Base-by-base conservation (phyloP, 495 filamentous ascomycete species). In the Neurospora terricola region DNA sequence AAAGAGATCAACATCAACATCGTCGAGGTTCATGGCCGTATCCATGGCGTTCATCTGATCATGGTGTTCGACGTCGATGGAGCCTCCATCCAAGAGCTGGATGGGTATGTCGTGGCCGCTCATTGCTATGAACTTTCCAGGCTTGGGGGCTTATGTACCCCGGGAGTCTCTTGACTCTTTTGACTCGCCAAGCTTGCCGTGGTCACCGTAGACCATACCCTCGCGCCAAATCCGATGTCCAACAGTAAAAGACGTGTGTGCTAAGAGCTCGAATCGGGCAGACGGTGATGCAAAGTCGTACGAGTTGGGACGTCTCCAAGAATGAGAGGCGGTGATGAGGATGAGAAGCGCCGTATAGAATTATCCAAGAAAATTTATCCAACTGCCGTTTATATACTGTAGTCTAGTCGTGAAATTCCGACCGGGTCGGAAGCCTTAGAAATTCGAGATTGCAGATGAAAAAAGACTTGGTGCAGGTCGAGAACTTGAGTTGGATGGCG, bases 1-100 rank as follows among this genome's bases (percentile, higher is more conserved):
- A 79, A 93, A 94, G 38, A 97, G 86, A 81, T 94, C 90, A 73
- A 89, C 86, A 81, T 94, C 90, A 72, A 89, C 91, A 72, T 92
- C 90, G 72, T 91, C 89, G 73, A 92, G 85, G 30, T 87, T 84
- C 77, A 92, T 80, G 27, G 76, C 62, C 34, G 69, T 71, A 39
- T 73, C 77, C 71, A 79, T 75, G 70, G 69, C 75, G 38, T 73
- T 72, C 71, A 81, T 77, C 30, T 69, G 69, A 21, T n/a, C 48
- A 27, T 59, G 48, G 48, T 66, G 54, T 36, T 72, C 43, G 43
- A 69, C 14, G 45, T 66, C 70, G 34, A 71, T 75, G 18, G 72
- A 8, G 69, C 62, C 45, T 36, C 75, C 77, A 69, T 82, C 79
- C 48, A 83, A 18, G 71, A 83, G 77, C 27, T 66, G 27, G 72